Evolutionary conservation across 2,329 filamentous ascomycete species (phyloP).

Genomic region (Aspergillus brasiliensis): DNA sequence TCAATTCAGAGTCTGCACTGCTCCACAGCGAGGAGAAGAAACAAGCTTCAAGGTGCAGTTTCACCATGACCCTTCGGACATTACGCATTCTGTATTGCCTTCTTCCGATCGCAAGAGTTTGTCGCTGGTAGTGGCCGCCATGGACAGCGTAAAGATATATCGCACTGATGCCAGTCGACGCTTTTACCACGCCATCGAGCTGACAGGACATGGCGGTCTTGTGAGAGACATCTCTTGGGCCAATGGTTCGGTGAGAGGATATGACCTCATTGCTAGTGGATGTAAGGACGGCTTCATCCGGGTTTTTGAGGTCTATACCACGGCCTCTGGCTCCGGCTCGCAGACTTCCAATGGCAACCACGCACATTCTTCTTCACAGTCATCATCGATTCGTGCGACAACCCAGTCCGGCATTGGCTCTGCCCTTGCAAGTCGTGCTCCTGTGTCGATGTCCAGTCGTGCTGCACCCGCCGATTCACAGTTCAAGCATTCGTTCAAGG

Average conservation of each 20-base stretch:
- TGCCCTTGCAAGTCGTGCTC: slow-evolving; percentile 41
- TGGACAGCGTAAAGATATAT: slow-evolving; percentile 81
- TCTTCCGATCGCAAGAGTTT: slow-evolving; percentile 80
- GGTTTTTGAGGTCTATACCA: slow-evolving; percentile 70
- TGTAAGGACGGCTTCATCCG: slow-evolving; percentile 89
- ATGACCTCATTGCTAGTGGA: slow-evolving; percentile 86
- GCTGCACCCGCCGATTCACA: slow-evolving; percentile 38
- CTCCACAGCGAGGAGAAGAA: slow-evolving; percentile 78
- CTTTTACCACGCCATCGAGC: slow-evolving; percentile 80
- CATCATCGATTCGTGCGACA: slow-evolving; percentile 34
- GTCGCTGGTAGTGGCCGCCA: slow-evolving; percentile 80
- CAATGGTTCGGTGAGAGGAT: slow-evolving; percentile 84
- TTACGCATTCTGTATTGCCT: slow-evolving; percentile 74
- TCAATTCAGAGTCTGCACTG: slow-evolving; percentile 70
- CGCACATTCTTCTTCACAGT: slow-evolving; percentile 28
- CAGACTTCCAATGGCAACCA: slow-evolving; percentile 32
- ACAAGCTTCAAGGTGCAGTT: slow-evolving; percentile 83
- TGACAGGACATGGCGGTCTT: slow-evolving; percentile 72
- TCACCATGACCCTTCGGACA: slow-evolving; percentile 75
- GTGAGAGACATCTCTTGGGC: slow-evolving; percentile 92
- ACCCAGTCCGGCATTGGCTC: slow-evolving; percentile 47
- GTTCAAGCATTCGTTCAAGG: slow-evolving; percentile 45
- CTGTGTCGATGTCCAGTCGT: slow-evolving; percentile 34
- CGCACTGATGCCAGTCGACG: slow-evolving; percentile 72
- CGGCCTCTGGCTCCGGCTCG: slow-evolving; percentile 27